Evolutionary conservation across 352 stramenopile species (phyloP), one percentile per base, ranked within the genome.

Genomic region (Aphanomyces euteiches): DNA sequence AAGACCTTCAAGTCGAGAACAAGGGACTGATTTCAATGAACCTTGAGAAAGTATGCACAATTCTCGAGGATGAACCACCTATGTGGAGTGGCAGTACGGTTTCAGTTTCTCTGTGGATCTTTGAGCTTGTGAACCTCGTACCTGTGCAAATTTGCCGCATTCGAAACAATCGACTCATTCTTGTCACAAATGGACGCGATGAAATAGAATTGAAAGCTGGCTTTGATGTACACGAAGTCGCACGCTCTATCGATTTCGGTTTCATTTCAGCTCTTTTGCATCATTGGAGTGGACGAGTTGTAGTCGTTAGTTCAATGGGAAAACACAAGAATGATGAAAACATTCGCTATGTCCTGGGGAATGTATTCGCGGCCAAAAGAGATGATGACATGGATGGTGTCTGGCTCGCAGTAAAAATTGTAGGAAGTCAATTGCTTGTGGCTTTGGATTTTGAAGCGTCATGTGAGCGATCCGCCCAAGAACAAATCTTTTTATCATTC

Each of bases 401-500:
- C 7, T 70, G 64, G 64, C 48, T 70, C 13, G 48, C 64, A 13
- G 37, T 47, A 19, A 47, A 28, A 50, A 3, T 28, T 41, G 4
- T 50, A 72, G 4, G 45, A 75, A 13, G 28, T 2, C 28, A 58
- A 79, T 39, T 72, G 47, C 66, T 92, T 61, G 76, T 92, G n/a
- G 79, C 90, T 7, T 71, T 93, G 17, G 83, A 93, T 59, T 93
- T 93, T 68, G 85, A 91, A 80, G 85, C 83, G 0, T 91, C 83
- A 3, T 89, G 90, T 69, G 82, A 92, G 57, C 74, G 85, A 13
- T 88, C 78, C 0, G 85, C 90, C 8, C 83, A 92, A 66, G 83
- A 92, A 72, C 82, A 92, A 21, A 81, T 88, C 1, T 88, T 92
- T 56, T 47, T 92, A n/a, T 87, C 85, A 21, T 77, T 92, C 0